Evolutionary conservation across 768 basidiomycete species (phyloP), one percentile per base, ranked within the genome.

Genomic region (Russula earlei): DNA sequence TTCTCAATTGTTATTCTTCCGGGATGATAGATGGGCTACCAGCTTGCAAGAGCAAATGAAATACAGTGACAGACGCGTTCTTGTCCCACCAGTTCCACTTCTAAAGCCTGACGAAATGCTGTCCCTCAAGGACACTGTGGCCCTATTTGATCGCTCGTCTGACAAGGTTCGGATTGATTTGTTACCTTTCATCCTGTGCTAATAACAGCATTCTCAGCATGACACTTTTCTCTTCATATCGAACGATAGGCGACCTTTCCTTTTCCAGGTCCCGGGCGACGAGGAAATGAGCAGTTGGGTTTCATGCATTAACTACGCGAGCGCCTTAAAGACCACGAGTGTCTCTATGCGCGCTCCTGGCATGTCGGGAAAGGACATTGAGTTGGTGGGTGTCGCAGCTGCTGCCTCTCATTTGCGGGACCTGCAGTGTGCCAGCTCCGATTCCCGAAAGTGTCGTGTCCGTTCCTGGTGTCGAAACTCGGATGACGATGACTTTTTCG

Each of bases 1-100:
- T 24, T 93, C 91, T 5, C 95, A 97, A 64, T 74, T 99, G 4
- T 77, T 97, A 43, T 86, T 98, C 67, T 93, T 92, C 71, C 85
- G 87, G 27, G 88, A 91, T 68, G 67, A 78, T 3, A 65, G 77
- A 14, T 83, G 78, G 81, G 77, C 78, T 3, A 64, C 69, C 38
- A 66, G 72, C 20, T 63, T 85, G 31, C 70, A 75, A 52, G 68
- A 74, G 43, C 74, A 78, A 68, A 69, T 72, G 51, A 67, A 72
- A 59, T 51, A 68, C 17, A 56, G 67, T 11, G 64, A 67, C 47
- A 67, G 69, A 17, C 70, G 69, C 15, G 65, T 70, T 34, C 34
- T 69, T 1, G 66, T 75, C 54, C 69, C 80, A 56, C 69, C 75
- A 40, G 61, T 70, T 53, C 61, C 72, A 17, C 62, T 77, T 10